A percentile compares a stretch with the other conserved stretches of the same genome.
phyloP scores from a whole-genome alignment of 2,329 filamentous ascomycete genomes.

The Beauveria brongniartii region DNA sequence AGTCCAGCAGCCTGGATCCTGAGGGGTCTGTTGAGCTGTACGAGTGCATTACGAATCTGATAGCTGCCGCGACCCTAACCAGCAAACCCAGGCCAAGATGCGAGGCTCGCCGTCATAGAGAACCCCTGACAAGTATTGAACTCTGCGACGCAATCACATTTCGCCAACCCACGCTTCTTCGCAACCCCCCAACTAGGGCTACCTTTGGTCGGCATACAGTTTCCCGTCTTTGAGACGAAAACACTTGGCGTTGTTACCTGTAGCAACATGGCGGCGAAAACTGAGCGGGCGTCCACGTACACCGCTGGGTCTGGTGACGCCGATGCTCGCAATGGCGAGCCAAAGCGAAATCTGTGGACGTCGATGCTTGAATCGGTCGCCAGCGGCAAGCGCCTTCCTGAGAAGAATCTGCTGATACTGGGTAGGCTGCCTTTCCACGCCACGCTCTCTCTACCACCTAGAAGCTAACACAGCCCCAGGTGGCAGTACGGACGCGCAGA shows the following conservation, averaged over 20 bases:
- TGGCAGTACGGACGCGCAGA: constrained; percentile 73
- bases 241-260: background rate
- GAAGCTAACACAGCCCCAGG: constrained; percentile 39
- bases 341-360: constrained; percentile 88
- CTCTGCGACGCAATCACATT: background rate
- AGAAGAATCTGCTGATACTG: constrained; percentile 84
- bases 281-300: constrained; percentile 51
- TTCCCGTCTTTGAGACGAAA: background rate
- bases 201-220: background rate
- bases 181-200: background rate
- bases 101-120: background rate
- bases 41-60: background rate
- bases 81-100: constrained; percentile 5
- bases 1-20: background rate
- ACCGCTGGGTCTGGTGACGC: constrained; percentile 47
- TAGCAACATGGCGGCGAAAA: constrained; percentile 39
- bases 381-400: constrained; percentile 79
- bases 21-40: background rate
- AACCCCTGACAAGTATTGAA: constrained; percentile 3
- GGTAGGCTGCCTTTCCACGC: constrained; percentile 41
- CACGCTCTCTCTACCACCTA: background rate
- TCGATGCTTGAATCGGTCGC: constrained; percentile 87
- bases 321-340: constrained; percentile 55
- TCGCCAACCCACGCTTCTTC: background rate
- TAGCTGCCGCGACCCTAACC: background rate